phyloP scores from a whole-genome alignment of 805 yeast genomes.

The Metschnikowia shivogae region DNA sequence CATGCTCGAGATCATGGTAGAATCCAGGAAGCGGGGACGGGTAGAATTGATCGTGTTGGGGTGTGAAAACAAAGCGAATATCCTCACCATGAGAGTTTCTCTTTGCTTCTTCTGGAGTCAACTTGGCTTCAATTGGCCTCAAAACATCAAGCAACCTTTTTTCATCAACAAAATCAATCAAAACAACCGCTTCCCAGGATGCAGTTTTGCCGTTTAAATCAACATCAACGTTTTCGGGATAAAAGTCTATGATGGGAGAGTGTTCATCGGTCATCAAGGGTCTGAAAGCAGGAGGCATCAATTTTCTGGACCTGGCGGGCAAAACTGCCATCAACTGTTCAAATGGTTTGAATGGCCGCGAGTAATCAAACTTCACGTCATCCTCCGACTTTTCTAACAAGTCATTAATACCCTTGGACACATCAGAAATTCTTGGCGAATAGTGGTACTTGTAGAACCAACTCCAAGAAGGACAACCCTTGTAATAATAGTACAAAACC shows the following conservation, averaged over 20 bases:
- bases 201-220: conserved; percentile 95
- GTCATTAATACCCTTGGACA: conserved; percentile 65
- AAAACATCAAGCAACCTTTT: conserved; percentile 68
- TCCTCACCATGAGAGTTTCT: conserved; percentile 77
- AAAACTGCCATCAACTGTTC: conserved; percentile 96
- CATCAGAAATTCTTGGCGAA: conserved; percentile 91
- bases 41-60: conserved; percentile 64
- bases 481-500: conserved; percentile 89
- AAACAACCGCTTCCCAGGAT: conserved; percentile 96
- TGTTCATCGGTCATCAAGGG: conserved; percentile 78
- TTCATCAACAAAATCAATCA: conserved; percentile 88
- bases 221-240: conserved; percentile 80
- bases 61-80: conserved; percentile 65
- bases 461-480: conserved; percentile 92
- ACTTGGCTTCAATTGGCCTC: conserved; percentile 55
- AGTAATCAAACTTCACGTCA: conserved; percentile 55
- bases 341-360: conserved; percentile 84
- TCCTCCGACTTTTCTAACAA: conserved; percentile 28
- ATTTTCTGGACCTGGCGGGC: conserved; percentile 81
- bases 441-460: conserved; percentile 92
- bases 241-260: conserved; percentile 87
- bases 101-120: conserved; percentile 63
- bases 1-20: conserved; percentile 73
- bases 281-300: conserved; percentile 76
- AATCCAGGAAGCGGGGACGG: conserved; percentile 74